Percentiles rank a stretch among this genome's conserved stretches.
Evolutionary conservation across 169 alveolate species (phyloP).

Genomic region (Babesia divergens): DNA sequence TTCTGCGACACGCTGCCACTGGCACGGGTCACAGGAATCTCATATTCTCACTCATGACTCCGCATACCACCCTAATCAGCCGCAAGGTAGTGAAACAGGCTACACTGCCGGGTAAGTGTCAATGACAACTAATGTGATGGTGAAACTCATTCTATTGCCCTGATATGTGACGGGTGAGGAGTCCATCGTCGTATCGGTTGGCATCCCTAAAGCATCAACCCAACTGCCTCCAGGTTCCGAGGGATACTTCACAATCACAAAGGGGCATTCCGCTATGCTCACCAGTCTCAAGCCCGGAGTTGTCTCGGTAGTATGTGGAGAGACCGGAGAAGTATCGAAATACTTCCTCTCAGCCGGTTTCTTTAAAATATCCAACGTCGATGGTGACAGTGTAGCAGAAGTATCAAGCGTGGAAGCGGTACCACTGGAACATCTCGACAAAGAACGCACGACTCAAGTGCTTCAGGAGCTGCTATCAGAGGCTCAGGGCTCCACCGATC

Average conservation of each 20-base stretch:
- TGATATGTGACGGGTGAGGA: neutral
- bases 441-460: conserved; percentile 55
- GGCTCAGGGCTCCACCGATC: conserved; percentile 48
- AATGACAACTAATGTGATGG: no score
- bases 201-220: neutral
- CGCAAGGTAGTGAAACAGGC: conserved; percentile 30
- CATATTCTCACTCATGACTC: conserved; percentile 29
- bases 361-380: conserved; percentile 37
- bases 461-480: conserved; percentile 63
- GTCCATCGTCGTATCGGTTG: neutral
- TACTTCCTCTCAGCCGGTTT: conserved; percentile 61
- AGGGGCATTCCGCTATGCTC: conserved; percentile 64
- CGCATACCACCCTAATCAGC: conserved; percentile 33
- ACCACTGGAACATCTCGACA: conserved; percentile 64
- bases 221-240: conserved; percentile 38
- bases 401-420: conserved; percentile 63
- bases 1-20: conserved; percentile 29
- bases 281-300: conserved; percentile 64
- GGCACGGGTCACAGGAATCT: conserved; percentile 24
- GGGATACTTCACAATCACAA: conserved; percentile 64
- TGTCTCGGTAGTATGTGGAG: conserved; percentile 43
- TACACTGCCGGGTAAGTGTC: conserved; percentile 26
- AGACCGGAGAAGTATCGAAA: conserved; percentile 47
- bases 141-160: neutral
- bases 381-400: conserved; percentile 54